Conservation (phyloP, 2,329 filamentous ascomycete species). For the Calonectria hongkongensis region DNA sequence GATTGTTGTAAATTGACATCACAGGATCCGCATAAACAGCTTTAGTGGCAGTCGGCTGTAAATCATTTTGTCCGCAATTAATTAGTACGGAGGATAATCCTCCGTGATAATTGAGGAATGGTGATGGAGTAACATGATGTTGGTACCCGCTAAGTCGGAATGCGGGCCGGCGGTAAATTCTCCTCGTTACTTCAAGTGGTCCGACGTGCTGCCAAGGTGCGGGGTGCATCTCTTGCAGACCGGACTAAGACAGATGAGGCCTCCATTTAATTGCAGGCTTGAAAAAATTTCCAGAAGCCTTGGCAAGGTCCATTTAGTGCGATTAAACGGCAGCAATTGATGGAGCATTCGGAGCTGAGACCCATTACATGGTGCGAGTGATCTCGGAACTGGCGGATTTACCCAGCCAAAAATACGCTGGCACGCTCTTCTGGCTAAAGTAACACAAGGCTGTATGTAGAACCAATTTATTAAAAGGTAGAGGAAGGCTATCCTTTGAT, state of each 20-base stretch:
- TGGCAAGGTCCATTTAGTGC: no score
- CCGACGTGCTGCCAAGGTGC: slow-evolving; percentile 14
- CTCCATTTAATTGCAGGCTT: background rate
- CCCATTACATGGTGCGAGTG: no score
- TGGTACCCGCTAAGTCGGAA: background rate
- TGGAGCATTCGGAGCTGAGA: no score
- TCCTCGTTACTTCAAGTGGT: background rate
- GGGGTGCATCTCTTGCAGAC: background rate
- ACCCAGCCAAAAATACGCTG: no score
- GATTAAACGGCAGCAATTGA: no score
- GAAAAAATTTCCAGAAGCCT: no score
- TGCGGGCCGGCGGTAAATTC: slow-evolving; percentile 3
- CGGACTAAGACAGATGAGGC: background rate
- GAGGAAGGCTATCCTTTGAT: no score
- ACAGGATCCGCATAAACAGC: background rate
- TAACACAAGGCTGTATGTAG: no score
- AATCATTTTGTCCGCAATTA: background rate
- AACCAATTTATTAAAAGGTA: no score
- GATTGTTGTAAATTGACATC: background rate
- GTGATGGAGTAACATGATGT: background rate
- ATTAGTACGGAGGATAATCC: background rate
- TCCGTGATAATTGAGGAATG: background rate
- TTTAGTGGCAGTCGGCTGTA: no score
- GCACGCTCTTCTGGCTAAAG: no score
- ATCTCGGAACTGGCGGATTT: no score